These are phyloP conservation scores for Solanum ahanhuiri DNA, from an alignment of 257 asterid species.

Conservation along the genomic window DNA sequence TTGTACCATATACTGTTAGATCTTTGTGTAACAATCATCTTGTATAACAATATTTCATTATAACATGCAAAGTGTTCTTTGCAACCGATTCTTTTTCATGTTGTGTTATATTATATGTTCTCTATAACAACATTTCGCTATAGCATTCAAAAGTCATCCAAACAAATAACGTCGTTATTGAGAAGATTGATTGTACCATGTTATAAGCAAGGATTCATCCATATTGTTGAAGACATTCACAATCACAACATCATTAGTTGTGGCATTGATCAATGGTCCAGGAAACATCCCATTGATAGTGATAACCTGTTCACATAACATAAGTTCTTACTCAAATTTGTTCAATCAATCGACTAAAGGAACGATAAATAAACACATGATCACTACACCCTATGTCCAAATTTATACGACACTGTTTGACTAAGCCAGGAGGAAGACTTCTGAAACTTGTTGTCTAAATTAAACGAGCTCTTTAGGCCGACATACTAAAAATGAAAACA, in stretches of 20 bases:
- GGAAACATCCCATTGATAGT: slow-evolving; percentile 70
- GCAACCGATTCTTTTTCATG: accelerated
- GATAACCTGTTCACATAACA: slow-evolving; percentile 35
- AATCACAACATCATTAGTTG: slow-evolving; percentile 51
- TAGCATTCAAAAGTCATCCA: background rate
- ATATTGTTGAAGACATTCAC: slow-evolving; percentile 47
- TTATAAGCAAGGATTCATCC: slow-evolving; percentile 64
- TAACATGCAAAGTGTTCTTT: background rate
- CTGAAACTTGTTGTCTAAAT: background rate
- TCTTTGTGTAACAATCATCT: accelerated
- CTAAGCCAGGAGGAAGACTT: background rate
- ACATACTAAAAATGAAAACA: background rate
- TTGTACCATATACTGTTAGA: background rate
- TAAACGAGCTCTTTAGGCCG: background rate
- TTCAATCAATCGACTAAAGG: background rate
- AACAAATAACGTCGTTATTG: background rate
- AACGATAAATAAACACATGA: background rate
- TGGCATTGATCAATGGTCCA: slow-evolving; percentile 61
- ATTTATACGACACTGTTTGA: background rate
- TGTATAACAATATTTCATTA: background rate
- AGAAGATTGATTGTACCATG: slow-evolving; percentile 33
- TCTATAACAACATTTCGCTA: background rate
- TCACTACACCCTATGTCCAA: background rate
- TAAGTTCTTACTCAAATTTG: background rate
- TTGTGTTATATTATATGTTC: background rate